Evolutionary conservation across 176 grass and related monocot species (phyloP), one percentile per base, ranked within the genome.

Genomic region (Oryza coarctata): DNA sequence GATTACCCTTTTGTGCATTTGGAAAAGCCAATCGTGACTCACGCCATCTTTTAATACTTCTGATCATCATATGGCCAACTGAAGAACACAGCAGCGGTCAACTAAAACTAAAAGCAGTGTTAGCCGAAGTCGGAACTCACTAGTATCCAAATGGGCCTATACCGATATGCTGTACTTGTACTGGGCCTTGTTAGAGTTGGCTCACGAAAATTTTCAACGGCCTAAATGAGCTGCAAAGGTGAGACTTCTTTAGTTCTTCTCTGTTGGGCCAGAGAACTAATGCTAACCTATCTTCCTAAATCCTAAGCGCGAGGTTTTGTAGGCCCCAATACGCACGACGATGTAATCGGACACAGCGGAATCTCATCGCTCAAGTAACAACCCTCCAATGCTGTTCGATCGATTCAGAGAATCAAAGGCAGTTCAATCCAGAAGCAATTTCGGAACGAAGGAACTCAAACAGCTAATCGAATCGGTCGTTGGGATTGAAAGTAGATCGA

Each of bases 401-500:
- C 15, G 18, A 67, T 67, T 22, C 32, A 34, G 18, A 10, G 27
- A 64, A 22, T 49, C 43, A 13, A 20, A 60, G 6, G 55, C 9
- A 60, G n/a, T 60, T 60, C 55, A 23, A 58, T 58, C 55, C 55
- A 20, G 55, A 58, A 58, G 22, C 55, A 60, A 60, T 60, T 60
- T 60, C 68, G 18, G 78, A 72, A 71, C 38, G 17, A 73, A 71
- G 72, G 73, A 38, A 10, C 17, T 18, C 39, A 50, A 79, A n/a
- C n/a, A n/a, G n/a, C n/a, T n/a, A n/a, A 29, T 36, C 22, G n/a
- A 34, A 6, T 47, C 13, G 44, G 7, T 47, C 3, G 13, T 33
- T 33, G n/a, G n/a, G n/a, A n/a, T n/a, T n/a, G 73, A 47, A 33
- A 36, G 69, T 5, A 23, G 70, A 80, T 80, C 70, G 76, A 80